phyloP scores from a whole-genome alignment of 148 eudicot genomes.

The Linanthus parryae region DNA sequence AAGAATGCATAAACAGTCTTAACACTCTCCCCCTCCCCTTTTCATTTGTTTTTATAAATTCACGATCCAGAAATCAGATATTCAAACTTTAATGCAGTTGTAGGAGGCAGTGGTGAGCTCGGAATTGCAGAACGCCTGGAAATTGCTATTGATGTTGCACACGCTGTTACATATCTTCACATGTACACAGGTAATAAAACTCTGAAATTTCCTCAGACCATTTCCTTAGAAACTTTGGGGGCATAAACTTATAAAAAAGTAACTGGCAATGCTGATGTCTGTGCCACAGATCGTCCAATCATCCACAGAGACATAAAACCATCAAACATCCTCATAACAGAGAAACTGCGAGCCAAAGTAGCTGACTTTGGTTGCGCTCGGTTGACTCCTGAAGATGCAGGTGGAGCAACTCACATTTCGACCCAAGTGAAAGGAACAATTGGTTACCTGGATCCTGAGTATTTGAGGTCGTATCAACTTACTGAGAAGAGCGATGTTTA shows the following conservation, averaged over 20 bases:
- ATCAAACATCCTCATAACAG: constrained; percentile 70
- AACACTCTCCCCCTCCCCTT: no score
- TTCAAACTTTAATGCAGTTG: no score
- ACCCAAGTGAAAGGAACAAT: constrained; percentile 75
- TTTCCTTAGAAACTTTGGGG: neutral
- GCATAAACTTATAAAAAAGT: neutral
- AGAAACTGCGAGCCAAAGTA: constrained; percentile 51
- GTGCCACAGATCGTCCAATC: constrained; percentile 65
- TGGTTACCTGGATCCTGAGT: constrained; percentile 86
- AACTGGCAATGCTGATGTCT: no score
- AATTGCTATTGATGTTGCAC: constrained; percentile 78
- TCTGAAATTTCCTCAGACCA: neutral
- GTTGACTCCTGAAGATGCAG: constrained; percentile 39
- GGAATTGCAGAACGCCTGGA: constrained; percentile 64
- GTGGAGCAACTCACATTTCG: constrained; percentile 59
- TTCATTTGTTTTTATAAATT: no score
- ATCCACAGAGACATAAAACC: constrained; percentile 90
- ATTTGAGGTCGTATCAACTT: constrained; percentile 60
- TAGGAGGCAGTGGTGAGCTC: constrained; percentile 32
- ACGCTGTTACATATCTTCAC: constrained; percentile 71
- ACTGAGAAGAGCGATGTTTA: constrained; percentile 85
- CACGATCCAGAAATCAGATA: no score
- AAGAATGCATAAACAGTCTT: no score
- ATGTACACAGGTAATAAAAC: constrained; percentile 46
- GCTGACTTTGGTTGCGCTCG: constrained; percentile 70